Conservation (phyloP, 306 rosid genomes). For the Vigna reflexopilosa region DNA sequence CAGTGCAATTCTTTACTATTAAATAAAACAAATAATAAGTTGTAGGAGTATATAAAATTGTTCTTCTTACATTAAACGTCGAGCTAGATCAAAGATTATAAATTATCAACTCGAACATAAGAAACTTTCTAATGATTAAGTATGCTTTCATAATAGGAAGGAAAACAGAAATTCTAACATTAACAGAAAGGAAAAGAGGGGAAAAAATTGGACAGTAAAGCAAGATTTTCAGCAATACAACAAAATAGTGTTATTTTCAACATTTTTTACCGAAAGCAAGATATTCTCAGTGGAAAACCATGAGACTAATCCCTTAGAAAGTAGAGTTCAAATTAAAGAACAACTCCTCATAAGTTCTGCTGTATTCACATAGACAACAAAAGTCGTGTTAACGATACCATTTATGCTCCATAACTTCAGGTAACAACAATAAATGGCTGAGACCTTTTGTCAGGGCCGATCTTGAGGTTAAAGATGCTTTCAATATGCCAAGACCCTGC, state of each 20-base stretch:
- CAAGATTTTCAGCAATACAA: background rate
- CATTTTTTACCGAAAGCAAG: background rate
- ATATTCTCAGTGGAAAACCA: background rate
- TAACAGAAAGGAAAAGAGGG: background rate
- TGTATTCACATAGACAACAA: background rate
- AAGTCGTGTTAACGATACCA: background rate
- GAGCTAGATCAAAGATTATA: no score
- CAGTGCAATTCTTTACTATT: no score
- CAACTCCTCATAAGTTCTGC: background rate
- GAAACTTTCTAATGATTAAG: background rate
- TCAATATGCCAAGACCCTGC: conserved; percentile 34
- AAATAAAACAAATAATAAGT: no score
- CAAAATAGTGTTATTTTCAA: background rate
- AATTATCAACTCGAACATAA: no score
- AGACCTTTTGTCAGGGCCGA: conserved; percentile 29
- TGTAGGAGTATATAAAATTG: no score
- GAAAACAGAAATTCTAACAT: background rate
- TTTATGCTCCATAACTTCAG: conserved; percentile 9
- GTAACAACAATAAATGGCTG: conserved; percentile 10
- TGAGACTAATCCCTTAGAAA: background rate
- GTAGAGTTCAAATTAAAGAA: background rate
- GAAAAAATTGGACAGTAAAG: background rate
- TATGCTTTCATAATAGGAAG: background rate
- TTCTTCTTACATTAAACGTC: no score
- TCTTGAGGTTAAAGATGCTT: conserved; percentile 31